A percentile compares a stretch with the other conserved stretches of the same genome.
These are phyloP conservation scores for Clitopilus hobsonii DNA, from an alignment of 768 basidiomycete species.

Conservation along the genomic window DNA sequence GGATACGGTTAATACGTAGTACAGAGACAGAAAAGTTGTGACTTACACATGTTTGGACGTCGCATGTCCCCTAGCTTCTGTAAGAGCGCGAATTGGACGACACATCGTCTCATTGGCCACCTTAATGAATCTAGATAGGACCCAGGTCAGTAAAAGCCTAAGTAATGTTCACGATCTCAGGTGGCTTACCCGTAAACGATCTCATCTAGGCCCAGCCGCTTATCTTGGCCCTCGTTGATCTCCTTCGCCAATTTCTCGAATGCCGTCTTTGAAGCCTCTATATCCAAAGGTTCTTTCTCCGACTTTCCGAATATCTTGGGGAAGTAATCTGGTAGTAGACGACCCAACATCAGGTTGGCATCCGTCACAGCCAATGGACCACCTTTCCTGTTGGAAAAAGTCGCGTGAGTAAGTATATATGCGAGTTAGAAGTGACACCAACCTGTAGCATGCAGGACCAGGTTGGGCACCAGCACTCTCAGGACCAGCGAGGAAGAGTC, in stretches of 20 bases:
- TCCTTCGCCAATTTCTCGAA: slow-evolving; percentile 67
- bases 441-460: slow-evolving; percentile 90
- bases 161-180: background rate
- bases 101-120: slow-evolving; percentile 98
- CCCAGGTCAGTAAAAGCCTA: background rate
- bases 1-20: background rate
- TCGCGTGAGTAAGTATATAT: too few relatives aligned
- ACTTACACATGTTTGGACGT: slow-evolving; percentile 66
- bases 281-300: slow-evolving; percentile 81
- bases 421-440: too few relatives aligned
- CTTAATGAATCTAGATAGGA: slow-evolving; percentile 73
- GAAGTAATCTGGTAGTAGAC: slow-evolving; percentile 86
- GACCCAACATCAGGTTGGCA: slow-evolving; percentile 86
- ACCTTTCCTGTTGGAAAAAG: slow-evolving; percentile 57
- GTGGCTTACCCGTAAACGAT: slow-evolving; percentile 76
- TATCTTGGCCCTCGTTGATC: slow-evolving; percentile 64
- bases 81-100: slow-evolving; percentile 85
- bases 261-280: slow-evolving; percentile 57
- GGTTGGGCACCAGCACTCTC: slow-evolving; percentile 93
- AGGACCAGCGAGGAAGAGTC: slow-evolving; percentile 87
- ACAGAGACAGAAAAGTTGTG: background rate
- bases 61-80: slow-evolving; percentile 85
- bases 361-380: slow-evolving; percentile 92
- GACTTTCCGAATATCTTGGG: slow-evolving; percentile 92
- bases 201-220: slow-evolving; percentile 68